These are phyloP conservation scores for Nakazawaea holstii DNA, from an alignment of 805 yeast genomes.

Conservation along the genomic window DNA sequence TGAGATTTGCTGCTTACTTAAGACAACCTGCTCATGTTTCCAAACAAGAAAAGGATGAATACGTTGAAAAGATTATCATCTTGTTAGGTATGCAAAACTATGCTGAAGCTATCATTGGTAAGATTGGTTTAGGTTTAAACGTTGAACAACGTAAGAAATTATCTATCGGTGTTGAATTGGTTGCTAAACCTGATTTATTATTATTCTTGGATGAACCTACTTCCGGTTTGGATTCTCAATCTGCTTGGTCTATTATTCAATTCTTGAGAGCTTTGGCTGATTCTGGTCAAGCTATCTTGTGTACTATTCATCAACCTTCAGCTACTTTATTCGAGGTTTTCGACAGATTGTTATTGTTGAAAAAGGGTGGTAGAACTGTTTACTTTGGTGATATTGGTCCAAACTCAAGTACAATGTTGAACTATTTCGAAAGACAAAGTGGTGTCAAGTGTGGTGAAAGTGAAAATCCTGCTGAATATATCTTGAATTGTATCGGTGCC, in stretches of 20 bases:
- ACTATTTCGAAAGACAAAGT: slow-evolving; percentile 25
- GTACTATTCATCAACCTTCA: slow-evolving; percentile 85
- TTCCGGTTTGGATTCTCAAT: slow-evolving; percentile 53
- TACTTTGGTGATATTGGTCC: slow-evolving; percentile 63
- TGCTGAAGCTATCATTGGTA: slow-evolving; percentile 51
- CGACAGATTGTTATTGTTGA: slow-evolving; percentile 67
- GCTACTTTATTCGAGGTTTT: slow-evolving; percentile 73
- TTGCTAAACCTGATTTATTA: slow-evolving; percentile 48
- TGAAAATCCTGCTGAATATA: slow-evolving; percentile 33
- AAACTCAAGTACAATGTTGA: slow-evolving; percentile 31
- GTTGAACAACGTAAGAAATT: slow-evolving; percentile 52
- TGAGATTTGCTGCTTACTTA: slow-evolving; percentile 45
- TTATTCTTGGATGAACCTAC: slow-evolving; percentile 58
- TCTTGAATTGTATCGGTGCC: slow-evolving; percentile 36
- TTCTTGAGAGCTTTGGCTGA: slow-evolving; percentile 46
- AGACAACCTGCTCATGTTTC: slow-evolving; percentile 38
- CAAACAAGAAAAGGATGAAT: slow-evolving; percentile 38
- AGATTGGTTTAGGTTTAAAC: slow-evolving; percentile 36
- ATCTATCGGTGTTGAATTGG: slow-evolving; percentile 53
- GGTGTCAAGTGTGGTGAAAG: slow-evolving; percentile 30
- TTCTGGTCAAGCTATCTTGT: slow-evolving; percentile 50
- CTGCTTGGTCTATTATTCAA: slow-evolving; percentile 56
- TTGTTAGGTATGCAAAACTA: slow-evolving; percentile 47
- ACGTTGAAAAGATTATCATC: slow-evolving; percentile 45
- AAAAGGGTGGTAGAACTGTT: slow-evolving; percentile 67